Percentiles rank a stretch among this genome's conserved stretches.
phyloP scores from a whole-genome alignment of 257 asterid genomes.

The Lycium ferocissimum region DNA sequence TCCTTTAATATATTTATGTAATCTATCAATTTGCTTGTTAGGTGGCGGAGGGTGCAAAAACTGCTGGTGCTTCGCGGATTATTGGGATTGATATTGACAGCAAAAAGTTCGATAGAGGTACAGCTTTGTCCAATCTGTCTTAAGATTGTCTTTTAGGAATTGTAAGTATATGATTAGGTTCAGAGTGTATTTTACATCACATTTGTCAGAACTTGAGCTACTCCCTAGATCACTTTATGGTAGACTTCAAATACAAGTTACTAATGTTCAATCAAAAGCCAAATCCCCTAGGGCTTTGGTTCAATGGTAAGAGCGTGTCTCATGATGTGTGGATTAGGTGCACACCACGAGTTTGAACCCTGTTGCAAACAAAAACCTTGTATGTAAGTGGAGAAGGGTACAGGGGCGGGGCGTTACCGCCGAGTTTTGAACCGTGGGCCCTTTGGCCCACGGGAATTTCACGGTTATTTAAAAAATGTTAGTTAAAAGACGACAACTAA shows the following conservation, averaged over 20 bases:
- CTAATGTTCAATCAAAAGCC: constrained; percentile 12
- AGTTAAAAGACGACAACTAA: neutral
- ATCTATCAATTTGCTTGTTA: constrained; percentile 34
- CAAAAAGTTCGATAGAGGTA: constrained; percentile 85
- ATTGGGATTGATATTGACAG: constrained; percentile 93
- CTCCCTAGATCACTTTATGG: neutral
- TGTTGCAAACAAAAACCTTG: constrained; percentile 8
- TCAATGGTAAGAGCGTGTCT: constrained; percentile 12
- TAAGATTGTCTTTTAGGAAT: constrained; percentile 19
- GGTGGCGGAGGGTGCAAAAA: constrained; percentile 99
- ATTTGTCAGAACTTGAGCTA: constrained; percentile 8
- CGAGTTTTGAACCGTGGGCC: neutral
- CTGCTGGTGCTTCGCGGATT: constrained; percentile 97
- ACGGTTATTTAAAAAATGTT: neutral
- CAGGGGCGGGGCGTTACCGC: neutral
- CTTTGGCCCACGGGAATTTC: neutral
- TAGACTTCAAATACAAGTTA: constrained; percentile 17
- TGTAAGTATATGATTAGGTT: neutral
- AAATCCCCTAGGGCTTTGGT: neutral
- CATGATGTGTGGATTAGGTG: neutral
- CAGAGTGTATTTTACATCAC: neutral
- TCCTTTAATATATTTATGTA: neutral
- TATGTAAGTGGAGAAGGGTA: neutral
- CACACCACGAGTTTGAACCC: neutral
- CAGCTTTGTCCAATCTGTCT: neutral